phyloP scores from a whole-genome alignment of 2,329 filamentous ascomycete species.

The Botryosphaeria dothidea region DNA sequence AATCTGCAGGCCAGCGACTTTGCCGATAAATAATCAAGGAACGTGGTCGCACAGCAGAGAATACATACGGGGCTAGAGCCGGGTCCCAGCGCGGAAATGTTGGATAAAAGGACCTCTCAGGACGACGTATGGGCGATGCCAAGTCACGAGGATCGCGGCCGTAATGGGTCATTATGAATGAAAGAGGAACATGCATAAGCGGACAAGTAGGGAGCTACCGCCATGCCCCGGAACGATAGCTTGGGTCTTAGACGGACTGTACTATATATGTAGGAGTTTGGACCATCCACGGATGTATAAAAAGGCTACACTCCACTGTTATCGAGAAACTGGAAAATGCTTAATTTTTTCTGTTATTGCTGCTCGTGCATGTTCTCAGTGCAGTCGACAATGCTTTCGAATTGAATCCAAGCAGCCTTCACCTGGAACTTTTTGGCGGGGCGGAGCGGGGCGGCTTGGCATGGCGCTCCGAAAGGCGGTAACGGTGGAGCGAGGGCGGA shows the following conservation, averaged over 20 bases:
- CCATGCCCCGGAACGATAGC: background rate
- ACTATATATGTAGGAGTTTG: conserved; percentile 5
- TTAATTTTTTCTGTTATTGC: too few relatives aligned
- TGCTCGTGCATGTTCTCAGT: too few relatives aligned
- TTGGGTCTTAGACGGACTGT: conserved; percentile 5
- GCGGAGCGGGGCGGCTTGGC: background rate
- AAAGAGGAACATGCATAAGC: background rate
- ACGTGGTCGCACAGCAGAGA: background rate
- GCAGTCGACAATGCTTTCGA: too few relatives aligned
- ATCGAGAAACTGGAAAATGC: too few relatives aligned
- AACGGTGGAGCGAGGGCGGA: background rate
- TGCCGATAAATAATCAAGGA: conserved; percentile 31
- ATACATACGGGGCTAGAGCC: background rate
- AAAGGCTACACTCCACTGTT: background rate
- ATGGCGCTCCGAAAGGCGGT: background rate
- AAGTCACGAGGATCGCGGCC: background rate
- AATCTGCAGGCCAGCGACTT: conserved; percentile 97
- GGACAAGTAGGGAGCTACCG: background rate
- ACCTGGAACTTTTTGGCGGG: background rate
- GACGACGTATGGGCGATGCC: background rate
- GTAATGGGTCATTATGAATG: conserved; percentile 9
- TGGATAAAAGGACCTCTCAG: background rate
- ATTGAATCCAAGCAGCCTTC: too few relatives aligned
- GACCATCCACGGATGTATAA: background rate
- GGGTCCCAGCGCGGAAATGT: background rate